Evolutionary conservation across 1,284 basidiomycete genomes (phyloP).

Genomic region (Melampsora occidentalis): DNA sequence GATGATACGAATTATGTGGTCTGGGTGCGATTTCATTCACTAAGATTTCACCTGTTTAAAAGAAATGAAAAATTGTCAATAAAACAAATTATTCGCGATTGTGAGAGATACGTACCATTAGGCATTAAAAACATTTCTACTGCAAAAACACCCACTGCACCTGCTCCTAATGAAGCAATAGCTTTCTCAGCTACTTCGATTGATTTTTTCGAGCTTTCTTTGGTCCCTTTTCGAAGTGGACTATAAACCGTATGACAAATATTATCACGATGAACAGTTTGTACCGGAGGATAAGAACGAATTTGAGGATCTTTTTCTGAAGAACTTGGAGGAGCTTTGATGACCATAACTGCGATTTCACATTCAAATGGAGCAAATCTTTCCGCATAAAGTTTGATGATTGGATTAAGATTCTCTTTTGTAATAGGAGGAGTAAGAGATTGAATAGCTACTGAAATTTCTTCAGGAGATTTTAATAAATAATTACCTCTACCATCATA

Average conservation of each 20-base stretch:
- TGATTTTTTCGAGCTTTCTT: slow-evolving; percentile 65
- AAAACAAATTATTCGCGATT: background rate
- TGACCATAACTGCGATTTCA: slow-evolving; percentile 97
- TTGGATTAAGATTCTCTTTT: slow-evolving; percentile 60
- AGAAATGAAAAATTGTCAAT: background rate
- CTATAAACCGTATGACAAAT: slow-evolving; percentile 91
- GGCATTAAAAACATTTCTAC: slow-evolving; percentile 96
- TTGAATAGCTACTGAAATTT: slow-evolving; percentile 64
- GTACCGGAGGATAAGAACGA: slow-evolving; percentile 82
- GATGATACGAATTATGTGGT: slow-evolving; percentile 98
- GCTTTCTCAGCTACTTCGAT: slow-evolving; percentile 76
- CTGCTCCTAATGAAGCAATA: slow-evolving; percentile 69
- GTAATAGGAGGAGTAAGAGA: slow-evolving; percentile 53
- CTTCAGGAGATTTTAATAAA: slow-evolving; percentile 64
- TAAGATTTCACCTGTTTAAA: slow-evolving; percentile 65
- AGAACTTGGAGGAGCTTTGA: slow-evolving; percentile 62
- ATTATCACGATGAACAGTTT: slow-evolving; percentile 91
- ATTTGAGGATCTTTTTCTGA: slow-evolving; percentile 62
- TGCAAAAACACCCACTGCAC: slow-evolving; percentile 86
- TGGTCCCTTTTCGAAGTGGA: slow-evolving; percentile 64
- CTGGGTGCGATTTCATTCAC: slow-evolving; percentile 99
- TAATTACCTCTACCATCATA: slow-evolving; percentile 97
- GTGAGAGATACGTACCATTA: slow-evolving; percentile 63
- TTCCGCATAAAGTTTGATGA: slow-evolving; percentile 79
- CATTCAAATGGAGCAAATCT: slow-evolving; percentile 84